Base-by-base conservation (phyloP, 2,329 filamentous ascomycete species). In the Verticillium dahliae region DNA sequence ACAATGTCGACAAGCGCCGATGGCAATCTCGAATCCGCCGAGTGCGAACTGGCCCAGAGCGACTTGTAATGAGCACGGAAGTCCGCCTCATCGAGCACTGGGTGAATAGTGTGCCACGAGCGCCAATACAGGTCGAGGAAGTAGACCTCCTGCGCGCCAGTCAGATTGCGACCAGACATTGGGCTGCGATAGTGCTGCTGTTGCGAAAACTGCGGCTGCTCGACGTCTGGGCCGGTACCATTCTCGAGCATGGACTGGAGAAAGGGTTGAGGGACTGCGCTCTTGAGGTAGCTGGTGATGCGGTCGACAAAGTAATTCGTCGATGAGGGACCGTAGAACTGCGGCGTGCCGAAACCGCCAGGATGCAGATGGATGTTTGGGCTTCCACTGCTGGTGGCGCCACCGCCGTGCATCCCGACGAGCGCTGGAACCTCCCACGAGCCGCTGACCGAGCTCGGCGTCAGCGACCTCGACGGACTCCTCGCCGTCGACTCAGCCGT, bases 1-100 rank as follows among this genome's bases (percentile, higher is more conserved):
- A 83, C 69, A 31, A 84, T 82, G 62, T 84, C 82, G 1, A 81
- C 78, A 0, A 84, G 71, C 1, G 81, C 75, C 2, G 81, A 84
- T 2, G 76, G 72, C 60, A 75, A 75, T 6, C 81, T 73, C 6
- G 60, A 62, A 9, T 62, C 60, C 11, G 66, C 62, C 9, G 60
- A 67, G n/a, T 50, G 45, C n/a, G 4, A 18, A 4, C 45, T 15
- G 9, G 45, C 18, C 75, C 77, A 80, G 7, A 81, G 69, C 0
- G 75, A 77, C 6, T 72, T 68, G 62, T 81, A 79, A 60, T 81
- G 73, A 9, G 71, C 71, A 57, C 71, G 74, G 62, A 82, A 81
- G 38, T 78, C 75, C 3, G 66, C 62, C 62, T 80, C 77, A 22
- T 81, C 74, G 3, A 82, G 62, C 4, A 83, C 74, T 1, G 75